These are phyloP conservation scores for Ceratobasidium sp. DNA, from an alignment of 1,284 basidiomycete species.

Conservation along the genomic window DNA sequence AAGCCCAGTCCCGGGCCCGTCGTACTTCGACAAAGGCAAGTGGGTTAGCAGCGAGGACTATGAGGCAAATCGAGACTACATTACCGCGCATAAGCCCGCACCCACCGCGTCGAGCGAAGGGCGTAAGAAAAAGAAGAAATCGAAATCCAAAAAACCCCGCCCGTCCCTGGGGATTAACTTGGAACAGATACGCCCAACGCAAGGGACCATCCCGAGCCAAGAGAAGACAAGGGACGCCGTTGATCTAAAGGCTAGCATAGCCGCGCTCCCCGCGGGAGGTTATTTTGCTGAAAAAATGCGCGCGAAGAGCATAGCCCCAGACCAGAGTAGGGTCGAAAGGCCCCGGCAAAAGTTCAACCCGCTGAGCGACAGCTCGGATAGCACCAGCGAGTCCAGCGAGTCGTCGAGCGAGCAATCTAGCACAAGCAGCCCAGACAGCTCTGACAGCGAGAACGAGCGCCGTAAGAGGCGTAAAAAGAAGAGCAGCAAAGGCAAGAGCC, in stretches of 20 bases:
- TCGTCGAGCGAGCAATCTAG: background rate
- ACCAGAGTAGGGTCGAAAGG: background rate
- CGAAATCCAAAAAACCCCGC: background rate
- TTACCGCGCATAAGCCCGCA: background rate
- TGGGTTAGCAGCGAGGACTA: background rate
- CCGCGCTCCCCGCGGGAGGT: background rate
- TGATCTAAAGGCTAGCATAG: slow-evolving; percentile 6
- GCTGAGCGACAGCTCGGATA: background rate
- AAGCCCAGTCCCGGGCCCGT: background rate
- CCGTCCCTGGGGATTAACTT: slow-evolving; percentile 6
- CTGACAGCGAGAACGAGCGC: background rate
- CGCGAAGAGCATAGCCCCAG: background rate
- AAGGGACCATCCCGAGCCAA: background rate
- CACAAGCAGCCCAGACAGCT: background rate
- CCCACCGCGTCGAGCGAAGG: too few species aligned
- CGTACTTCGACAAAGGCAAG: slow-evolving; percentile 9
- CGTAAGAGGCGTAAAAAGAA: background rate
- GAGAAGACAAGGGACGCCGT: background rate
- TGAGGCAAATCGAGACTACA: background rate
- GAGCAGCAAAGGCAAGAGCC: background rate
- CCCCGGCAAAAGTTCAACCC: background rate
- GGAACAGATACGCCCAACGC: background rate
- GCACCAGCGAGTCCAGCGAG: background rate
- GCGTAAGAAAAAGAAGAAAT: too few species aligned
- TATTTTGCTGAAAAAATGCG: slow-evolving; percentile 24